These are phyloP conservation scores for Diospyros kaki DNA, from an alignment of 148 eudicot species.

Conservation along the genomic window DNA sequence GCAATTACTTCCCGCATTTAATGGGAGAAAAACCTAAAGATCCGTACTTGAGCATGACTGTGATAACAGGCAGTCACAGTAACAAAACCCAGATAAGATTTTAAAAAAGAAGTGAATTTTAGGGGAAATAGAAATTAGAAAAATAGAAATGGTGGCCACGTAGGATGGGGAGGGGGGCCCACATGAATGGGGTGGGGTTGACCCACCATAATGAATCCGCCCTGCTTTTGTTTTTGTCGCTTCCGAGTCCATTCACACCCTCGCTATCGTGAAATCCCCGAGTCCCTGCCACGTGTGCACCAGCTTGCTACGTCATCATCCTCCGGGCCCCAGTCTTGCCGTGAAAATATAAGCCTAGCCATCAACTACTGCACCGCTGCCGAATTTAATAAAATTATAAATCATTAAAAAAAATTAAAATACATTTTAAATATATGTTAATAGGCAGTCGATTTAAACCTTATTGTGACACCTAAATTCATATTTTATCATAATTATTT, in stretches of 20 bases:
- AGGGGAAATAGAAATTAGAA: too few species aligned
- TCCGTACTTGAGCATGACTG: too few species aligned
- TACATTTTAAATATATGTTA: too few species aligned
- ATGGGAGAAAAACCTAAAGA: too few species aligned
- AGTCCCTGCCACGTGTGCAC: conserved; percentile 16
- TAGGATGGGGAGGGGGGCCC: conserved; percentile 10
- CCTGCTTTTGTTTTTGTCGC: conserved; percentile 14
- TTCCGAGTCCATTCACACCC: conserved; percentile 8
- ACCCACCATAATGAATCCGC: conserved; percentile 18
- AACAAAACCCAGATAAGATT: not conserved
- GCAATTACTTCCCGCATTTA: too few species aligned
- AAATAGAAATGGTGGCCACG: conserved; percentile 9
- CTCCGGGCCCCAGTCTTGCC: conserved; percentile 15
- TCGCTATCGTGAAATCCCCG: conserved; percentile 1
- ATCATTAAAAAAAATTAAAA: too few species aligned
- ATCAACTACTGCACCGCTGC: conserved; percentile 5
- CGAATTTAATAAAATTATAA: not conserved
- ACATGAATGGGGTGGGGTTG: conserved; percentile 8
- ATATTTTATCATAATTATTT: too few species aligned
- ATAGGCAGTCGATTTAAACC: too few species aligned
- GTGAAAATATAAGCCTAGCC: conserved; percentile 9
- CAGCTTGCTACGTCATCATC: not conserved
- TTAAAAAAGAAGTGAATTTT: not conserved
- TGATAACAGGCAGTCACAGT: not conserved
- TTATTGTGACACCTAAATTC: too few species aligned